phyloP scores from a whole-genome alignment of 768 basidiomycete species.

The Pisolithus tinctorius region DNA sequence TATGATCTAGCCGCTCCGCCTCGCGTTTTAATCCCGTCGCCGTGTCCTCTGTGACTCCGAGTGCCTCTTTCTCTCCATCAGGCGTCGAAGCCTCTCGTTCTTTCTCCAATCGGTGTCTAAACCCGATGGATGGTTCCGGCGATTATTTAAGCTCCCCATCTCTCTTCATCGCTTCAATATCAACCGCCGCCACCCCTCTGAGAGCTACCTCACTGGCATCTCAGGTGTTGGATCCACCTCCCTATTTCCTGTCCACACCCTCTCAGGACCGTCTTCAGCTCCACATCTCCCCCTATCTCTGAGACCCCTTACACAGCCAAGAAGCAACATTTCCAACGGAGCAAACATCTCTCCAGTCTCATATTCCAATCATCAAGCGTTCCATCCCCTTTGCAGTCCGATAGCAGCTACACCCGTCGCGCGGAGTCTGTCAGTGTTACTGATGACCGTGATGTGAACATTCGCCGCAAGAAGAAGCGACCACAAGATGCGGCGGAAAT shows the following conservation, averaged over 20 bases:
- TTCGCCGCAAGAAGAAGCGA: conserved; percentile 52
- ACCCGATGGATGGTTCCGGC: conserved; percentile 49
- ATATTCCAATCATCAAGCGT: conserved; percentile 71
- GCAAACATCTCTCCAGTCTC: conserved; percentile 40
- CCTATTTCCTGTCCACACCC: conserved; percentile 36
- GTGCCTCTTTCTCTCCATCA: conserved; percentile 51
- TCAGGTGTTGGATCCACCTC: conserved; percentile 56
- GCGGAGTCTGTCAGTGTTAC: conserved; percentile 57
- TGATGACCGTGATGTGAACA: conserved; percentile 68
- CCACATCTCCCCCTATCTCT: conserved; percentile 40
- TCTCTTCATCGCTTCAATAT: conserved; percentile 46
- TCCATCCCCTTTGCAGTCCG: conserved; percentile 47
- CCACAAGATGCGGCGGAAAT: conserved; percentile 38
- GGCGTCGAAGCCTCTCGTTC: conserved; percentile 55
- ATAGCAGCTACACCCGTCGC: conserved; percentile 56
- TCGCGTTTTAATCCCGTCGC: conserved; percentile 39
- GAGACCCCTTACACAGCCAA: conserved; percentile 37
- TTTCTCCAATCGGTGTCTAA: conserved; percentile 50
- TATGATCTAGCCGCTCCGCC: conserved; percentile 39
- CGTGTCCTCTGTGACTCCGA: conserved; percentile 45
- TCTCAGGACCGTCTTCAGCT: conserved; percentile 36
- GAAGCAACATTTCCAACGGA: conserved; percentile 33
- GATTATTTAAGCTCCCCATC: conserved; percentile 35
- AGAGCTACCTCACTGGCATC: conserved; percentile 59
- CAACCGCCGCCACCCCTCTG: conserved; percentile 54